Base-by-base conservation (phyloP, 2,329 filamentous ascomycete genomes). In the Trichophyton schoenleinii region DNA sequence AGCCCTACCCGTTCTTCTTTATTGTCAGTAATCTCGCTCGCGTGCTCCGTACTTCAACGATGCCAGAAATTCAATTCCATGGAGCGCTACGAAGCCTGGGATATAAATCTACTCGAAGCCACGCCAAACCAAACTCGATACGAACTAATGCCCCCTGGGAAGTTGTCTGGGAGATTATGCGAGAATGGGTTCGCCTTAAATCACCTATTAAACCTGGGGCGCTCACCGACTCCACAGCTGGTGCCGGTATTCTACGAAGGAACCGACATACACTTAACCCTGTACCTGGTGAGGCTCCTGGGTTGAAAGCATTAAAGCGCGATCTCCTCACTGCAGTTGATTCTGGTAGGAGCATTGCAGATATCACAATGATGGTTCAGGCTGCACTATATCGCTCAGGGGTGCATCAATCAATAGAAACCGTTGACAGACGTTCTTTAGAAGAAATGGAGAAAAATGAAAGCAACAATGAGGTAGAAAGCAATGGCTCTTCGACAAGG, bases 91-190 rank as follows among this genome's bases (percentile, higher is more conserved):
- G 85, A 22, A 82, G 87, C 63, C 79, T 95, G 1, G 94, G 92
- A 5, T 97, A 95, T 71, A 81, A 82, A 53, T 88, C 88, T 2
- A 89, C 89, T 0, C 84, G 92, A 68, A 95, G 89, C 67, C 94
- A 99, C 73, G 90, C 90, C 68, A 90, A 91, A 66, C 82, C 89
- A 0, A 92, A 91, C 28, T 94, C 89, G 69, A 85, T 97, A 74
- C 95, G 95, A 77, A 97, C 94, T 0, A 85, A 97, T 73, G 94
- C 94, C 13, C 89, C 91, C 0, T 99, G 91, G 91, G 79, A 79
- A 3, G 85, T 89, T 0, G 82, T 99, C 57, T 97, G 94, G 91
- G 88, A 95, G 71, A 79, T 97, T 31, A 94, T 97, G 84, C 82
- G 89, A 28, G 91, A 96, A 74, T 99, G 91, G 90, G 83, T 88